Base-by-base conservation (phyloP, 805 yeast genomes). In the Candida gorgasii region DNA sequence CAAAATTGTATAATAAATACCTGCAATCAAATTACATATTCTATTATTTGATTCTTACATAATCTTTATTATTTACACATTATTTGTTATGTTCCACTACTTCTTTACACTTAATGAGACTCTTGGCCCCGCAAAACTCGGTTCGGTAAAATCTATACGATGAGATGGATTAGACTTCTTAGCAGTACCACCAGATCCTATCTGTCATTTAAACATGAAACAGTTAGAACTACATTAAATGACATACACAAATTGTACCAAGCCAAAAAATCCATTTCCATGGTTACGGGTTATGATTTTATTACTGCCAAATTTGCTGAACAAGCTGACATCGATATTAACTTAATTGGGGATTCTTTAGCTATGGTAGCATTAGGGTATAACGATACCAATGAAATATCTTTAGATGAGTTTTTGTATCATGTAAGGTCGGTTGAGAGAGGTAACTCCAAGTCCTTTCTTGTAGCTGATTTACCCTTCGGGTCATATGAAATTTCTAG, bases 351-450 rank as follows among this genome's bases (percentile, higher is more conserved):
- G 3, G 99, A 92, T 61, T 90, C 97, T 0, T 65, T 93, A 18
- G 89, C 97, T 0, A 92, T 89, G 97, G 90, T 87, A 1, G 76
- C 95, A 0, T 72, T 88, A 48, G 99, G 99, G 0, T 83, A 84
- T 56, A 72, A 72, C 2, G 81, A 85, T 31, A 84, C 98, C 0
- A 80, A 84, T 46, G 86, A 86, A 53, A 64, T 93, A 19, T 74
- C 82, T 2, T 76, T 89, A 39, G 90, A 88, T 8, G 92, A 93
- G 59, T 87, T 89, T 66, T 60, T 84, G 22, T 85, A 80, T 57
- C 88, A 87, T 52, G 82, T 85, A 29, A 72, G 75, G 40, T 84
- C 97, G 0, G 95, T 89, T 1, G 61, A 80, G 11, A 69, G 97
- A 22, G 96, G 93, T 0, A 76, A 79, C 24, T 60, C 73, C 2